A percentile compares a stretch with the other conserved stretches of the same genome.
These are phyloP conservation scores for Penicillium malachiteum DNA, from an alignment of 495 filamentous ascomycete species.

Conservation along the genomic window DNA sequence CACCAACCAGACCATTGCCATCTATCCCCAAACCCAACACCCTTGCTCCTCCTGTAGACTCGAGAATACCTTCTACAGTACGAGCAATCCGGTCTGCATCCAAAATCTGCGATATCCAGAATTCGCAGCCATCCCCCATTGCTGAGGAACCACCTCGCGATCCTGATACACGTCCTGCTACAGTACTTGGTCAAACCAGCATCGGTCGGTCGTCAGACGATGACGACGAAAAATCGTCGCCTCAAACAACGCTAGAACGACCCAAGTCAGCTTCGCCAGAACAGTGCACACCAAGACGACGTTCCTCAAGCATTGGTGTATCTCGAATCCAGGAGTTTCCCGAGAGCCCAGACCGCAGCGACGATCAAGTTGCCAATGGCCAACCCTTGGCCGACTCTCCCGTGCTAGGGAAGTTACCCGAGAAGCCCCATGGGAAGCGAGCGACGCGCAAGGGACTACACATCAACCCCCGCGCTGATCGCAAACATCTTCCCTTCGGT, in stretches of 20 bases:
- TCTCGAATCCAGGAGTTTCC: conserved; percentile 18
- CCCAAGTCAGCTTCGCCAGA: conserved; percentile 17
- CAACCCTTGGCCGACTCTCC: conserved; percentile 26
- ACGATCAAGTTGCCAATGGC: not conserved
- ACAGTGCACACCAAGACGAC: conserved; percentile 11
- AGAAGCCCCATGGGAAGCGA: conserved; percentile 12
- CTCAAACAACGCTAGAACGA: conserved; percentile 10
- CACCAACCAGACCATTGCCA: conserved; percentile 38
- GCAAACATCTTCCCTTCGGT: conserved; percentile 27
- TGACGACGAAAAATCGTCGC: conserved; percentile 9
- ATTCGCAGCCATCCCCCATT: conserved; percentile 16
- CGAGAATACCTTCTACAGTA: conserved; percentile 4
- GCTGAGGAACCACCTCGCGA: conserved; percentile 16
- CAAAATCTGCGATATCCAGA: conserved; percentile 6
- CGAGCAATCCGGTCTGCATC: conserved; percentile 4
- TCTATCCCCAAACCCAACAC: conserved; percentile 26
- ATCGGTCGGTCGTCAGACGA: conserved; percentile 12
- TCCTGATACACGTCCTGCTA: conserved; percentile 9
- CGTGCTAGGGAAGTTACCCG: conserved; percentile 15
- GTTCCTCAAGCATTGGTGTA: conserved; percentile 18
- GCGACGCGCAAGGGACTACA: conserved; percentile 11
- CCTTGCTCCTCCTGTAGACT: conserved; percentile 6
- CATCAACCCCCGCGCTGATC: conserved; percentile 17
- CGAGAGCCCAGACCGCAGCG: conserved; percentile 8
- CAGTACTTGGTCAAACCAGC: conserved; percentile 8